Evolutionary conservation across 495 filamentous ascomycete genomes (phyloP).

Genomic region (Hypomontagnella monticulosa): DNA sequence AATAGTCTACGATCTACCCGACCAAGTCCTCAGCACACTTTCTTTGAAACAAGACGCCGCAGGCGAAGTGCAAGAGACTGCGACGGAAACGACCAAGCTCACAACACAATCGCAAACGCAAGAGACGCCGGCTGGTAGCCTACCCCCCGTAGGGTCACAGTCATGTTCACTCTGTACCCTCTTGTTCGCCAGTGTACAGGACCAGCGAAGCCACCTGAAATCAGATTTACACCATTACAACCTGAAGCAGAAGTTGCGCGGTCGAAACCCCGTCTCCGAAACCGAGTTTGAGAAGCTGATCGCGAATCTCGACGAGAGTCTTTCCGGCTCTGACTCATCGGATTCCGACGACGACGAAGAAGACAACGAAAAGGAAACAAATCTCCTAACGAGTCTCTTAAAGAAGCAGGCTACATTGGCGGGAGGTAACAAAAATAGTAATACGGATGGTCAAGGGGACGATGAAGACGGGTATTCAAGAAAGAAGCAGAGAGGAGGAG

Average conservation of each 20-base stretch:
- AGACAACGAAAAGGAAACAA: slow-evolving; percentile 60
- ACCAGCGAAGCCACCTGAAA: slow-evolving; percentile 84
- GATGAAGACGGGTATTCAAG: slow-evolving; percentile 55
- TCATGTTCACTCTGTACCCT: slow-evolving; percentile 84
- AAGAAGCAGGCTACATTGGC: slow-evolving; percentile 83
- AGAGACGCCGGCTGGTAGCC: slow-evolving; percentile 49
- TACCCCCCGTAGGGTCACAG: slow-evolving; percentile 65
- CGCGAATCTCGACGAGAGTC: slow-evolving; percentile 85
- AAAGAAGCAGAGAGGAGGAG: slow-evolving; percentile 60
- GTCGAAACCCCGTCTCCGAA: slow-evolving; percentile 73
- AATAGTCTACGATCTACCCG: slow-evolving; percentile 86
- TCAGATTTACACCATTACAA: slow-evolving; percentile 97
- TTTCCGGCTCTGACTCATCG: slow-evolving; percentile 78
- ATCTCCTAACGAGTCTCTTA: slow-evolving; percentile 74
- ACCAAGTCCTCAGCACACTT: slow-evolving; percentile 77
- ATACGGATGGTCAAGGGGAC: slow-evolving; percentile 25
- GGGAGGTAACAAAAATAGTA: slow-evolving; percentile 45
- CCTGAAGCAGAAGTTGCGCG: slow-evolving; percentile 85
- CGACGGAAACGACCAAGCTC: slow-evolving; percentile 27
- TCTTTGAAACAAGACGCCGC: slow-evolving; percentile 61
- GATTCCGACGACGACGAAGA: slow-evolving; percentile 64
- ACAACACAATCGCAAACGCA: slow-evolving; percentile 33
- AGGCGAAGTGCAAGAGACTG: slow-evolving; percentile 41
- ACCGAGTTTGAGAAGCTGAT: slow-evolving; percentile 84
- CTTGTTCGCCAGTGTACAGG: slow-evolving; percentile 73